Evolutionary conservation across 495 filamentous ascomycete genomes (phyloP), one percentile per base, ranked within the genome.

Genomic region (Penicillium subrubescens): DNA sequence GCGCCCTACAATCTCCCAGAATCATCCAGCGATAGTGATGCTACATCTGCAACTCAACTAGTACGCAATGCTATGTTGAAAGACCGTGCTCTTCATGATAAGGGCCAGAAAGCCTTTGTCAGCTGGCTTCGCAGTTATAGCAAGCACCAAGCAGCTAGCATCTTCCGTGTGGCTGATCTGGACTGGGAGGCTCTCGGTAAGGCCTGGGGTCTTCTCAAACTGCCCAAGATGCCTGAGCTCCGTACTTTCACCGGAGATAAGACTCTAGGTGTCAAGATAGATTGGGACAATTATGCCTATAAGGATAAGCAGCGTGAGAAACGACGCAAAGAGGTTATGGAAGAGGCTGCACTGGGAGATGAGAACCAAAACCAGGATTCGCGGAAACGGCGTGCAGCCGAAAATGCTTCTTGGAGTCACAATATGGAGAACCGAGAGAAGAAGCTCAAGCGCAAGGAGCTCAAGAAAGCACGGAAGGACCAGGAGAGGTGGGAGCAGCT

Each of bases 171-270:
- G 5, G 72, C 82, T 10, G 91, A 95, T 70, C 81, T 97, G 19
- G 88, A 94, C 73, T 99, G 95, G 95, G 79, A 82, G 43, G 91
- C 90, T 48, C 77, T 96, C 2, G 94, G 89, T 4, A 81, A 87
- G 59, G 90, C 89, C 12, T 99, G 93, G 90, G 91, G 88, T 0
- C 81, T 99, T 10, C 79, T 98, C 43, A 89, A 86, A 61, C 82
- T 98, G 55, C 95, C 95, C 44, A 94, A 91, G 74, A 99, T 99
- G 95, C 95, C 96, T 0, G 95, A 99, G 72, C 74, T 94, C 59
- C 88, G 87, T 64, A 84, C 73, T 19, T 92, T 89, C 71, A 78
- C 84, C 0, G 88, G 88, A 37, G 88, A 92, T 67, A 79, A 84
- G 41, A 81, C 80, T 0, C 75, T 92, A 8, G 90, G 90, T 10